Base-by-base conservation (phyloP, 2,329 filamentous ascomycete genomes). In the Tolypocladium inflatum region DNA sequence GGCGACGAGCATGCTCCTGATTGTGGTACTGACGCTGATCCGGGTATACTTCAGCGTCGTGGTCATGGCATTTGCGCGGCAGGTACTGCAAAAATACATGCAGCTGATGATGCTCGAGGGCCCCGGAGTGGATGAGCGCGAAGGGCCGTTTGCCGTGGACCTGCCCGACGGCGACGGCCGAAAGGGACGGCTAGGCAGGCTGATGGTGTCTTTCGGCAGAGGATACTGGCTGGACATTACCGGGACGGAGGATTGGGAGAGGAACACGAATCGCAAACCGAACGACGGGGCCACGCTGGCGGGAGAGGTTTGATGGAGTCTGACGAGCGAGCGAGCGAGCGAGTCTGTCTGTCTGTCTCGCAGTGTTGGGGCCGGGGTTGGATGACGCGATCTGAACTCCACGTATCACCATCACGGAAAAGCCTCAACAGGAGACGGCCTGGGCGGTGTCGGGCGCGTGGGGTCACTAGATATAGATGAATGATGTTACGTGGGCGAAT, bases 31-130 rank as follows among this genome's bases (percentile, higher is more conserved):
- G 62, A 95, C 88, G 74, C 77, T 87, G 15, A 78, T 96, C 45
- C 82, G 92, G 37, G 72, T 91, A 37, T 97, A 97, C 76, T 92
- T 96, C 66, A 84, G 89, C 64, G 77, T 96, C 42, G 81, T 97
- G 57, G 85, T 96, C 70, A 85, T 96, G 74, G 85, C 90, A 8
- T 94, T 89, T 71, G 90, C 92, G 4, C 84, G 90, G 62, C 83
- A 87, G 68, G 87, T 90, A 17, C 75, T 97, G 55, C 82, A 89
- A 59, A 85, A 86, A 64, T 84, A 90, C 69, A 71, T 74, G 68
- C 72, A 74, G 58, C 58, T 73, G 51, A 70, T 73, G 67, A 71
- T 73, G 48, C 79, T 88, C 55, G 80, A 83, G 56, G 72, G 74
- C 55, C 66, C 76, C 59, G 71, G 72, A 42, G 69, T 73, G 33